phyloP scores from a whole-genome alignment of 768 basidiomycete species.

The Mycena vitilis region DNA sequence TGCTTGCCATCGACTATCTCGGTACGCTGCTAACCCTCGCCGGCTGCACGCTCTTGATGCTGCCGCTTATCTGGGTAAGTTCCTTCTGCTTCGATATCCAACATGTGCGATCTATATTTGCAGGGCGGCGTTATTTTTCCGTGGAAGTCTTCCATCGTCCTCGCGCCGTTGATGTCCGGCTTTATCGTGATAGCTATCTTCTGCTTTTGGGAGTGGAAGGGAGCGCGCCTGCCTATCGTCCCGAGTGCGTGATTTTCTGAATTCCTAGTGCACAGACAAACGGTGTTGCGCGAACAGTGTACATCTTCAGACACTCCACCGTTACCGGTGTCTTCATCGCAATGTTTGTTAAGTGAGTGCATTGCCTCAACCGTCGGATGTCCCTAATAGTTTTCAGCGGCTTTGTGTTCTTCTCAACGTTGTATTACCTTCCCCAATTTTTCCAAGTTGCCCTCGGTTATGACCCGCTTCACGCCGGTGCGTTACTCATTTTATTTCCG shows the following conservation, averaged over 20 bases:
- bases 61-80: slow-evolving; percentile 79
- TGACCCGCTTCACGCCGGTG: slow-evolving; percentile 65
- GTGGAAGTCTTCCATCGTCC: slow-evolving; percentile 75
- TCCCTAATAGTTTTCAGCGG: slow-evolving; percentile 51
- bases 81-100: neutral
- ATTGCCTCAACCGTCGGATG: neutral
- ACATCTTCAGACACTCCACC: slow-evolving; percentile 75
- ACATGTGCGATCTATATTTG: neutral
- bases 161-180: slow-evolving; percentile 69
- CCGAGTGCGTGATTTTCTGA: slow-evolving; percentile 60
- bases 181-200: slow-evolving; percentile 66
- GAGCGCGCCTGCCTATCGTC: slow-evolving; percentile 76
- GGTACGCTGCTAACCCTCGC: slow-evolving; percentile 69
- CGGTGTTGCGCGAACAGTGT: slow-evolving; percentile 56
- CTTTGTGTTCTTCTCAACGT: slow-evolving; percentile 69
- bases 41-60: slow-evolving; percentile 71
- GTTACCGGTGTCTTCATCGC: slow-evolving; percentile 76
- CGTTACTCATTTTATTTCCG: neutral
- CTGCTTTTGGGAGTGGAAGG: slow-evolving; percentile 79
- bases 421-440: slow-evolving; percentile 81
- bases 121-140: slow-evolving; percentile 80
- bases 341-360: slow-evolving; percentile 73
- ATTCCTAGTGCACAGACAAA: neutral
- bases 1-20: slow-evolving; percentile 72
- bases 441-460: slow-evolving; percentile 80